Percentiles rank a stretch among this genome's conserved stretches.
Evolutionary conservation across 2,329 filamentous ascomycete species (phyloP).

Genomic region (Samsoniella hepiali): DNA sequence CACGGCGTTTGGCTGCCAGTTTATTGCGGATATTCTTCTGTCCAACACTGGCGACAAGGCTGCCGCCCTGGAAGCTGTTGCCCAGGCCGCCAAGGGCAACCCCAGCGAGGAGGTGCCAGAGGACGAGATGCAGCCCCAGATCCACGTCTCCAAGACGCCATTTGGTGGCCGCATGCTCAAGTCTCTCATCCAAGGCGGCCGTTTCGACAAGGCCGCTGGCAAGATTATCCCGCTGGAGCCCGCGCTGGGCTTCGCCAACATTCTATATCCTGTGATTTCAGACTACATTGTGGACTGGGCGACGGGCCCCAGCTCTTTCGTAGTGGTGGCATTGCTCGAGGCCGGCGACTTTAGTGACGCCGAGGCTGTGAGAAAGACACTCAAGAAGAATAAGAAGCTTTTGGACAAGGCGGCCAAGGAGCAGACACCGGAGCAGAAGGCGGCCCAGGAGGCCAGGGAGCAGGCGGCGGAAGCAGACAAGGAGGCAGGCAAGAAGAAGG

Average conservation of each 20-base stretch:
- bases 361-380: constrained; percentile 62
- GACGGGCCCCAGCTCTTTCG: constrained; percentile 79
- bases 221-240: constrained; percentile 69
- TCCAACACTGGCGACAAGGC: constrained; percentile 71
- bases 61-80: constrained; percentile 67
- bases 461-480: constrained; percentile 44
- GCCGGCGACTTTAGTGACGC: constrained; percentile 65
- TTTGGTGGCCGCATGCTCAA: constrained; percentile 83
- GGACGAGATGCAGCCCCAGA: constrained; percentile 37
- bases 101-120: constrained; percentile 42
- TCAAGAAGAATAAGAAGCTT: constrained; percentile 70
- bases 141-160: constrained; percentile 59
- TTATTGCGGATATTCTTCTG: constrained; percentile 79
- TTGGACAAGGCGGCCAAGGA: constrained; percentile 65
- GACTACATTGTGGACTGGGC: constrained; percentile 78
- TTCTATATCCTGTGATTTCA: constrained; percentile 79
- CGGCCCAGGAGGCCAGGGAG: constrained; percentile 47
- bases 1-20: constrained; percentile 81
- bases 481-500: constrained; percentile 33
- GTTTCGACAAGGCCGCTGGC: constrained; percentile 73
- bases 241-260: constrained; percentile 72
- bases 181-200: constrained; percentile 83
- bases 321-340: constrained; percentile 78
- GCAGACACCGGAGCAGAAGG: constrained; percentile 53
- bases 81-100: constrained; percentile 59